Base-by-base conservation (phyloP, 2,329 filamentous ascomycete genomes). In the Penicillium sclerotigenum region DNA sequence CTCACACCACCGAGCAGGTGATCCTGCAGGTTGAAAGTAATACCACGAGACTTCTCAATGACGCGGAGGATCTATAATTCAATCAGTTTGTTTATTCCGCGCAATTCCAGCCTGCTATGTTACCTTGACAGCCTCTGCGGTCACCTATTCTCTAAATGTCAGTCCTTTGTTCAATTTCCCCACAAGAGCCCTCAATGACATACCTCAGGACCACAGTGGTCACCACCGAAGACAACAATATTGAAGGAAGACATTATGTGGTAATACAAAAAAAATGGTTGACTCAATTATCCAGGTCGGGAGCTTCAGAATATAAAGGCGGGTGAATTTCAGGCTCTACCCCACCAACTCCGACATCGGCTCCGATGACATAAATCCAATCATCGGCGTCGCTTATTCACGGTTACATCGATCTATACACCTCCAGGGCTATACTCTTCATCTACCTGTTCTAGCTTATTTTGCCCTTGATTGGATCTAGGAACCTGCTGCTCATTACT, bases 1-100 rank as follows among this genome's bases (percentile, higher is more conserved):
- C 90, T 80, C 84, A 96, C 93, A 69, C 94, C 93, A 69, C 94
- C 92, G 56, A 99, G 84, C 55, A 95, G 82, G 73, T 97, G 91
- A 54, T 96, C 86, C 72, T 96, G 84, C 68, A 97, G 88, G 73
- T 94, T 91, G 80, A 97, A 96, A 68, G 87, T 87, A 73, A 88
- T 82, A 54, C 87, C 82, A 71, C 85, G 87, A 65, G 80, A 78
- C 67, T 87, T 83, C 79, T 96, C 89, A 57, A 97, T 80, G 5
- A 88, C 82, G 72, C 87, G 88, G 71, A 97, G 83, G 64, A 94
- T 79, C 90, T 95, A 10, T 9, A 14, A 43, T 36, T 20, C 28
- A 11, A 46, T 64, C 29, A 62, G 56, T 41, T 47, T 33, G 3
- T 38, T 9, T 16, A 33, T 43, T 4, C 41, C 16, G 20, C 22